Evolutionary conservation across 2,329 filamentous ascomycete genomes (phyloP).

Genomic region (Ambrosiella cleistominuta): DNA sequence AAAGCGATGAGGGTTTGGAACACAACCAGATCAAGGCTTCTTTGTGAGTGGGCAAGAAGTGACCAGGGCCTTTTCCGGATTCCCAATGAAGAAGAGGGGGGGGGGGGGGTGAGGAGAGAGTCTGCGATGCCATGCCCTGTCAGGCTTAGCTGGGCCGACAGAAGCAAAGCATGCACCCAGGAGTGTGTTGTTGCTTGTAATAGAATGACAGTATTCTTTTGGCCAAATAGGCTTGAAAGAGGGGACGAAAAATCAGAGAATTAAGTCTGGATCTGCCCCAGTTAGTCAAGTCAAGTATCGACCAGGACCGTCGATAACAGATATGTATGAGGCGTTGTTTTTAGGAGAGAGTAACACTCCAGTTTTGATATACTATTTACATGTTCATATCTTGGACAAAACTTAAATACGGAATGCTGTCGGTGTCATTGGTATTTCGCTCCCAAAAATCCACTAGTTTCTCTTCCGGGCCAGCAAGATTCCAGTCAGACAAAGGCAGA

Average conservation of each 20-base stretch:
- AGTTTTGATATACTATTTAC: too few relatives aligned
- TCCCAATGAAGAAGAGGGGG: background rate
- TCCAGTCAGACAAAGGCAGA: background rate
- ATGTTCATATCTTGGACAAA: too few relatives aligned
- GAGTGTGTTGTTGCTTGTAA: background rate
- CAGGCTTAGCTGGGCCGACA: background rate
- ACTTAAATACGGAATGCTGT: background rate
- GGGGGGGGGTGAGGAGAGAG: background rate
- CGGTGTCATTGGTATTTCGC: background rate
- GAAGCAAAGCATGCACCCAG: background rate
- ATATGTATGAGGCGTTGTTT: too few relatives aligned
- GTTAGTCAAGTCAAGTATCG: too few relatives aligned
- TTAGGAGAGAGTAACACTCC: too few relatives aligned
- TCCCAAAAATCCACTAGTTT: background rate
- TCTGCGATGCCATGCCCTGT: background rate
- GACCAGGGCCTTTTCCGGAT: background rate
- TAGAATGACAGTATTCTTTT: background rate
- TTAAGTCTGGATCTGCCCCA: background rate
- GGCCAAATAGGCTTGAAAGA: background rate
- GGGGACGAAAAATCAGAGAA: background rate
- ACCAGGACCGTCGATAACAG: too few relatives aligned
- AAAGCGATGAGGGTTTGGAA: background rate
- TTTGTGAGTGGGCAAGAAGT: background rate
- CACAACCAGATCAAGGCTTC: slow-evolving; percentile 1
- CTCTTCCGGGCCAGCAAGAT: background rate